phyloP scores from a whole-genome alignment of 441 rosid species.

The Populus hybrid region DNA sequence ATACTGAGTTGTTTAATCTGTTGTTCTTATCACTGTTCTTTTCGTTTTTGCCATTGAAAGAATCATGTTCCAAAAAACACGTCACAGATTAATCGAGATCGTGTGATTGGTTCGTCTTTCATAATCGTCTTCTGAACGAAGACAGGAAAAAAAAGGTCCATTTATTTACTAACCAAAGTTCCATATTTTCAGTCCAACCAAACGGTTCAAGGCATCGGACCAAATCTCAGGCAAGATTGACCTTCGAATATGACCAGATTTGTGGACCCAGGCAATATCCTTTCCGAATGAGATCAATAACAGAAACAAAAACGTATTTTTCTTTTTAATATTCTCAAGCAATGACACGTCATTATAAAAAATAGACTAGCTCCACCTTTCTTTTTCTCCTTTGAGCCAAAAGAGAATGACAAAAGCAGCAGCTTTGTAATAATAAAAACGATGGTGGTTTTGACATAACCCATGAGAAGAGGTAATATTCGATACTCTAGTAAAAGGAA shows the following conservation, averaged over 20 bases:
- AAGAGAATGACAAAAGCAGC: background rate
- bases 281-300: background rate
- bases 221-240: background rate
- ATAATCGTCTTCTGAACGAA: too few relatives aligned
- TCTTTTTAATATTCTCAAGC: background rate
- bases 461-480: background rate
- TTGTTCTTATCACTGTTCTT: too few relatives aligned
- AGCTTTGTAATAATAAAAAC: background rate
- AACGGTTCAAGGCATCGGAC: too few relatives aligned
- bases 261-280: background rate
- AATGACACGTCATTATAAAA: too few relatives aligned
- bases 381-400: background rate
- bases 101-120: too few relatives aligned
- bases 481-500: background rate
- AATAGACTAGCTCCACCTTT: background rate
- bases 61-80: too few relatives aligned
- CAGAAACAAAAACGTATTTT: background rate
- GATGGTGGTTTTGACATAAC: background rate
- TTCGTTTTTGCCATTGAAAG: too few relatives aligned
- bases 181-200: too few relatives aligned
- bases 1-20: too few relatives aligned
- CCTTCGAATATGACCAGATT: background rate
- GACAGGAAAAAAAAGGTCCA: too few relatives aligned
- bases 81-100: too few relatives aligned
- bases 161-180: too few relatives aligned